Conservation (phyloP, 2,329 filamentous ascomycete species). For the Apiospora malaysiana region DNA sequence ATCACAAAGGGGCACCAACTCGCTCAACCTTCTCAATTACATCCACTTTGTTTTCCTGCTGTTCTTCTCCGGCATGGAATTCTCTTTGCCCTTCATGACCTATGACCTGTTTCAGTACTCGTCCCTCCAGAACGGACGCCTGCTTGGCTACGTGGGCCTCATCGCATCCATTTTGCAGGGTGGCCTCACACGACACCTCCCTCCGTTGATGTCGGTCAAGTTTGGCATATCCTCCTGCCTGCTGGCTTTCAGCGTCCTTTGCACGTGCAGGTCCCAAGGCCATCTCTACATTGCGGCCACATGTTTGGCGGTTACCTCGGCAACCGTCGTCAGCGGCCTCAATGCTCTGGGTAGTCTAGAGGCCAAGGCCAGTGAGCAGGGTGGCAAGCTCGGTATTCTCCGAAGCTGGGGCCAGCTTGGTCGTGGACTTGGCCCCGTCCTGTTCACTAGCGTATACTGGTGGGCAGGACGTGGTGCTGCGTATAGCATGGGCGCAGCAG, state of each 20-base stretch:
- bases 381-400: conserved; percentile 84
- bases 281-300: conserved; percentile 83
- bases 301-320: conserved; percentile 85
- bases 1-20: conserved; percentile 71
- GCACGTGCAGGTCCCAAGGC: conserved; percentile 68
- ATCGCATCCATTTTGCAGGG: conserved; percentile 93
- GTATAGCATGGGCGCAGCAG: conserved; percentile 79
- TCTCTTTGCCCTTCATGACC: conserved; percentile 96
- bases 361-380: conserved; percentile 78
- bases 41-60: conserved; percentile 91
- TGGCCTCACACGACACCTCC: conserved; percentile 83
- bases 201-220: conserved; percentile 80
- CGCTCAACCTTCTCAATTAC: conserved; percentile 79
- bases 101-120: conserved; percentile 89
- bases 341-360: conserved; percentile 94
- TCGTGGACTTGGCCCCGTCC: conserved; percentile 81
- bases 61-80: conserved; percentile 98
- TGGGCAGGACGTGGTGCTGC: conserved; percentile 91
- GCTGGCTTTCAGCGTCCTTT: conserved; percentile 79
- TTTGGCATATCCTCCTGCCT: conserved; percentile 80
- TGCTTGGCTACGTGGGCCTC: conserved; percentile 90
- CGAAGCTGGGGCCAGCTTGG: conserved; percentile 86
- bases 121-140: conserved; percentile 78
- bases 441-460: conserved; percentile 98
- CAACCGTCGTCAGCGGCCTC: conserved; percentile 91